phyloP scores from a whole-genome alignment of 805 yeast genomes.

The Maudiozyma saulgeensis region DNA sequence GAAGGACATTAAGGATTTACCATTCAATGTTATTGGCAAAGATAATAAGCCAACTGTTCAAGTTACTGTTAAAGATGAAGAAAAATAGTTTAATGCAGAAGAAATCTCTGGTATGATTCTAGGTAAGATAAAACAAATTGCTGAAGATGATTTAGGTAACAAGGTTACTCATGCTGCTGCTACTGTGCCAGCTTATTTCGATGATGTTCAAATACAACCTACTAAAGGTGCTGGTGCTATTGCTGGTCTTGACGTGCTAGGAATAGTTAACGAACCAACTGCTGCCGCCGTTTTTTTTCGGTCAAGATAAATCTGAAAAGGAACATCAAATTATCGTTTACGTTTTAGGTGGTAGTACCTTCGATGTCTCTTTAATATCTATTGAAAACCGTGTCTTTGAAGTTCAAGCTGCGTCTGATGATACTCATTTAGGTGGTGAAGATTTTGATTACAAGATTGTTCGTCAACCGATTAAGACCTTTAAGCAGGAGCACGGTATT shows the following conservation, averaged over 20 bases:
- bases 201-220: conserved; percentile 90
- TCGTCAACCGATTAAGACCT: conserved; percentile 73
- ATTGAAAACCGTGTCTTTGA: conserved; percentile 89
- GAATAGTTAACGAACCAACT: conserved; percentile 90
- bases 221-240: conserved; percentile 89
- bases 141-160: conserved; percentile 81
- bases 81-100: conserved; percentile 78
- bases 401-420: conserved; percentile 92
- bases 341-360: conserved; percentile 97
- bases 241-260: conserved; percentile 80
- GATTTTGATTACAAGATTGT: conserved; percentile 88
- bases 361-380: conserved; percentile 79
- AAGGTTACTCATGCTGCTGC: conserved; percentile 84
- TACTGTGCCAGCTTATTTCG: conserved; percentile 89
- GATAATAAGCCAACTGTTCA: conserved; percentile 75
- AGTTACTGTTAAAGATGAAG: conserved; percentile 65
- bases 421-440: conserved; percentile 96
- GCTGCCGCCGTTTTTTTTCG: conserved; percentile 98
- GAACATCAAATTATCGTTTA: conserved; percentile 88
- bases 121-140: conserved; percentile 85
- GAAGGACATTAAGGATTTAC: conserved; percentile 73
- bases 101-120: conserved; percentile 89
- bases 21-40: conserved; percentile 59
- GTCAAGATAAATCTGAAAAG: conserved; percentile 70
- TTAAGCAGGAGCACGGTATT: conserved; percentile 86